Conservation (phyloP, 495 filamentous ascomycete genomes). For the Emericellopsis terricola region DNA sequence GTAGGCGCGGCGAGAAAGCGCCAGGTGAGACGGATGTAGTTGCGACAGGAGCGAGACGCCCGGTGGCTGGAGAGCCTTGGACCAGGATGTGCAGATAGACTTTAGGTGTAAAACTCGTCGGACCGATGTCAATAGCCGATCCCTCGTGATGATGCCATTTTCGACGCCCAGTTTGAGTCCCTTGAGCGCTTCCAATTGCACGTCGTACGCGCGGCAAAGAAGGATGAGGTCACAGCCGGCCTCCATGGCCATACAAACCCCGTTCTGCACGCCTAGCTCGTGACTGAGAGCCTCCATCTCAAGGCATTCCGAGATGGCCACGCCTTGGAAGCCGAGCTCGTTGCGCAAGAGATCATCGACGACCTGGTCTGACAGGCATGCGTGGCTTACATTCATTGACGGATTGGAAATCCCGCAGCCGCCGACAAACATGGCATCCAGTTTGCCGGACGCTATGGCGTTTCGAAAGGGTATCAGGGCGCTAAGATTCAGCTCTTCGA, state of each 20-base stretch:
- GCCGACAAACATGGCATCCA: slow-evolving; percentile 87
- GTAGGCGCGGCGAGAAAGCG: slow-evolving; percentile 65
- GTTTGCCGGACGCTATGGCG: slow-evolving; percentile 53
- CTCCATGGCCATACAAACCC: slow-evolving; percentile 86
- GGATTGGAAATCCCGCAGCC: slow-evolving; percentile 76
- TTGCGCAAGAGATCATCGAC: slow-evolving; percentile 68
- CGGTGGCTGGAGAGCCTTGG: slow-evolving; percentile 62
- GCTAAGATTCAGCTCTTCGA: slow-evolving; percentile 70
- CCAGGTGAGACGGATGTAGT: slow-evolving; percentile 61
- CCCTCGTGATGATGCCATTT: slow-evolving; percentile 61
- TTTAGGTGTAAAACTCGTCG: slow-evolving; percentile 59
- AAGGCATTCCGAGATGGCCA: slow-evolving; percentile 87
- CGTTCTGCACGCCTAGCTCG: slow-evolving; percentile 82
- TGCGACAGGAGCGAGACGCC: slow-evolving; percentile 54
- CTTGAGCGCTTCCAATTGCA: slow-evolving; percentile 73
- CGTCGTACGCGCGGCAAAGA: slow-evolving; percentile 66
- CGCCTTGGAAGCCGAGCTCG: slow-evolving; percentile 71
- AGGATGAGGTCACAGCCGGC: slow-evolving; percentile 78
- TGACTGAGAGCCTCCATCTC: slow-evolving; percentile 87
- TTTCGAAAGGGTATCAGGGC: slow-evolving; percentile 77
- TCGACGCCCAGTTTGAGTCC: slow-evolving; percentile 72
- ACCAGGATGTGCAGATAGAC: slow-evolving; percentile 61
- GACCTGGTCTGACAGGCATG: slow-evolving; percentile 78
- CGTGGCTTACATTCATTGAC: slow-evolving; percentile 80
- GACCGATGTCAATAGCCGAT: slow-evolving; percentile 59